Evolutionary conservation across 306 rosid genomes (phyloP).

Genomic region (Heteromeles arbutifolia): DNA sequence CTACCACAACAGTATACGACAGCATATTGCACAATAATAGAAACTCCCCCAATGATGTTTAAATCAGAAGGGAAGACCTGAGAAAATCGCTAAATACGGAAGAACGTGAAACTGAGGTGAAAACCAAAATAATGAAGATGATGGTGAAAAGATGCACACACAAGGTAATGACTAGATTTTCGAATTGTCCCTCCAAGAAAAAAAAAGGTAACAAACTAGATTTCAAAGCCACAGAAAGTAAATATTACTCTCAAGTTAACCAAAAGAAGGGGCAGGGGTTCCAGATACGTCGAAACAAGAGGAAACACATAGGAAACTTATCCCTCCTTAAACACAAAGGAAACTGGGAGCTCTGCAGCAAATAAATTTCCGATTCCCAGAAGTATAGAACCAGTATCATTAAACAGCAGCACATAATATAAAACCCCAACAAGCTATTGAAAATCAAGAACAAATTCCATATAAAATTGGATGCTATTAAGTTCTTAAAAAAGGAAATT

Average conservation of each 20-base stretch:
- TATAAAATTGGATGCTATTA: neutral
- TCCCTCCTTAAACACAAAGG: neutral
- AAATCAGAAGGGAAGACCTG: too few species aligned
- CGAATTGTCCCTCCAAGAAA: too few species aligned
- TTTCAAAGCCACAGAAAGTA: neutral
- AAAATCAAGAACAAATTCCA: neutral
- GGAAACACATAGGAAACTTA: neutral
- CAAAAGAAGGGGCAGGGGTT: neutral
- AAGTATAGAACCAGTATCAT: neutral
- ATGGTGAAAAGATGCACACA: neutral
- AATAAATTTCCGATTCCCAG: neutral
- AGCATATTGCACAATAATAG: neutral
- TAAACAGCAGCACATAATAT: neutral
- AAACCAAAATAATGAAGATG: too few species aligned
- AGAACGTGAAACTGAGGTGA: too few species aligned
- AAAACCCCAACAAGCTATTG: neutral
- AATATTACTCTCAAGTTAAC: neutral
- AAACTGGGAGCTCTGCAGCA: too few species aligned
- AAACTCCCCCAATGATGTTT: too few species aligned
- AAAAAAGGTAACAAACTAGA: neutral
- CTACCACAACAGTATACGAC: neutral
- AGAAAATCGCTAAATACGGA: too few species aligned
- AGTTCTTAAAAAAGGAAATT: neutral
- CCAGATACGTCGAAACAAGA: neutral
- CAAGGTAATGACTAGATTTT: neutral